Evolutionary conservation across 805 yeast species (phyloP).

Genomic region (Blastobotrys attinorum): DNA sequence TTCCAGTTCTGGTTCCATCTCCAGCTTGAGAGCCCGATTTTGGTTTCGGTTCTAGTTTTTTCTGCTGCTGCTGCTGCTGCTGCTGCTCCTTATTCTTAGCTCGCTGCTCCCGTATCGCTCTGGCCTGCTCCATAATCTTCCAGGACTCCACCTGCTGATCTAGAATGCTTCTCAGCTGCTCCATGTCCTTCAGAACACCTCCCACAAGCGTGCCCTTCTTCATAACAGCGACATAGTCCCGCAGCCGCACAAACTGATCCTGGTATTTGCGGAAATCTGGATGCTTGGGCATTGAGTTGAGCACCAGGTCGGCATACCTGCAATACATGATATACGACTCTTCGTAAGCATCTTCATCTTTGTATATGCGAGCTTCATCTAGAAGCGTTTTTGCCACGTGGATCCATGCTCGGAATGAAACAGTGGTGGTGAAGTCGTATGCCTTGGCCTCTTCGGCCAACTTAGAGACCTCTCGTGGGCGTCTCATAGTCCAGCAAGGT

Average conservation of each 20-base stretch:
- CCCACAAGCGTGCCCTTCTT: too few species aligned
- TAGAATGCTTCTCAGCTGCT: slow-evolving; percentile 19
- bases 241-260: slow-evolving; percentile 11
- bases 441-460: slow-evolving; percentile 42
- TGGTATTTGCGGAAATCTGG: slow-evolving; percentile 33
- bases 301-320: slow-evolving; percentile 50
- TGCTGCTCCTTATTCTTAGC: too few species aligned
- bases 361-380: slow-evolving; percentile 38
- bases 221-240: slow-evolving; percentile 17
- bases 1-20: slow-evolving; percentile 6
- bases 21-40: too few species aligned
- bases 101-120: background rate
- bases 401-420: slow-evolving; percentile 48
- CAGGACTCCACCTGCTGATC: slow-evolving; percentile 13
- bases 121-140: background rate
- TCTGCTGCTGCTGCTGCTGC: background rate
- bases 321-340: slow-evolving; percentile 50
- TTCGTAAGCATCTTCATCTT: slow-evolving; percentile 35
- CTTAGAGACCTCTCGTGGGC: slow-evolving; percentile 19
- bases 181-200: slow-evolving; percentile 23
- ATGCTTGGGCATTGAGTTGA: slow-evolving; percentile 39
- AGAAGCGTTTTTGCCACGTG: slow-evolving; percentile 42
- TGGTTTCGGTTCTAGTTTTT: background rate
- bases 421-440: slow-evolving; percentile 44
- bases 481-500: slow-evolving; percentile 6